phyloP scores from a whole-genome alignment of 106 monocot genomes.

The Amphibolis antarctica region DNA sequence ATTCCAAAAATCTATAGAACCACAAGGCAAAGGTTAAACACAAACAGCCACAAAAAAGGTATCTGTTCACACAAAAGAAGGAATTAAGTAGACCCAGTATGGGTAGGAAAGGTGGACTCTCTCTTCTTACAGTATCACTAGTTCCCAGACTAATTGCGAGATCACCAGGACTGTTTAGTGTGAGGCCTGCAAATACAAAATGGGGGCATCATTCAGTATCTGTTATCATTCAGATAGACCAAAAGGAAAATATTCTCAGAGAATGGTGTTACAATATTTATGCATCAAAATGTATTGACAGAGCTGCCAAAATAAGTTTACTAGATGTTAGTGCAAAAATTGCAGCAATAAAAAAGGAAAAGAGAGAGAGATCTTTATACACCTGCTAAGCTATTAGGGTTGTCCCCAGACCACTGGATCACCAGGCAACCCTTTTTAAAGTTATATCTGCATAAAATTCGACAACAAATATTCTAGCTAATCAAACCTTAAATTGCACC shows the following conservation, averaged over 20 bases:
- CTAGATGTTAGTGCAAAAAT: too few relatives aligned
- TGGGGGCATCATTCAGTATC: too few relatives aligned
- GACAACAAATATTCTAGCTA: background rate
- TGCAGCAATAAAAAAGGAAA: background rate
- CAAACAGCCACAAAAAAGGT: background rate
- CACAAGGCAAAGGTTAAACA: conserved; percentile 1
- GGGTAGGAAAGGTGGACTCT: background rate
- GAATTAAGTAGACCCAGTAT: too few relatives aligned
- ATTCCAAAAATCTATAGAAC: conserved; percentile 75
- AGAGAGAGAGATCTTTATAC: background rate
- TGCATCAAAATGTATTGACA: background rate
- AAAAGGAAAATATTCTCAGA: too few relatives aligned
- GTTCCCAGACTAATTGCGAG: conserved; percentile 97
- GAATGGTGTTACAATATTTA: background rate
- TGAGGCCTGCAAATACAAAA: conserved; percentile 47
- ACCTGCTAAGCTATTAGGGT: conserved; percentile 99
- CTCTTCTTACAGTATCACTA: conserved; percentile 77
- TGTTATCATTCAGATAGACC: too few relatives aligned
- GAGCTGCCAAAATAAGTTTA: background rate
- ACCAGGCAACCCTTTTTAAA: conserved; percentile 58
- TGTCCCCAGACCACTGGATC: conserved; percentile 97
- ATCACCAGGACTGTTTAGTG: conserved; percentile 82
- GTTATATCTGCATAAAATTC: conserved; percentile 36
- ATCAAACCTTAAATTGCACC: background rate
- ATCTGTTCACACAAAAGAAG: background rate